Evolutionary conservation across 306 rosid species (phyloP), one percentile per base, ranked within the genome.

Genomic region (Lathyrus tuberosus): DNA sequence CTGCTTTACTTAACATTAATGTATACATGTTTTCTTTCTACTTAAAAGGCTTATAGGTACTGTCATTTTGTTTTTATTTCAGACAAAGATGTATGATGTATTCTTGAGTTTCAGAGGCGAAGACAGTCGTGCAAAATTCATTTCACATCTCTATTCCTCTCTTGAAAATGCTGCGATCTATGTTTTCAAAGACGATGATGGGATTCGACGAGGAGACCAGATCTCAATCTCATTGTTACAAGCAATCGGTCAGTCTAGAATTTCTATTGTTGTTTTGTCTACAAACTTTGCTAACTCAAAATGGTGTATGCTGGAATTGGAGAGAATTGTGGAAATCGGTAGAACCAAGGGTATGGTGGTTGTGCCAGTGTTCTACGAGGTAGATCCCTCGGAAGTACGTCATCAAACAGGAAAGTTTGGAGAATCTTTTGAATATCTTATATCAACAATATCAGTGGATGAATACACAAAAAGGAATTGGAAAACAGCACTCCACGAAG

Each of bases 91-190:
- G 0, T 62, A 62, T 2, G 35, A 62, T 6, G 68, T 62, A 11
- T 62, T 62, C 68, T 18, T 62, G 33, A 62, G 51, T 20, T 62
- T 20, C 6, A 38, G 35, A 40, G 51, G 61, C 9, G 3, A 54
- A 22, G 61, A 20, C 1, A 0, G 3, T 24, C 52, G 18, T 2
- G 52, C 1, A 0, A 46, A 2, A 5, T n/a, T 46, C 20, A 6
- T 6, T n/a, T 46, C 52, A 46, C 52, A 46, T 46, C n/a, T n/a
- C n/a, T n/a, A n/a, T n/a, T n/a, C n/a, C n/a, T n/a, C n/a, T n/a
- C n/a, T n/a, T n/a, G n/a, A n/a, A n/a, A n/a, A n/a, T n/a, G n/a
- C n/a, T n/a, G n/a, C n/a, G n/a, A n/a, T n/a, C n/a, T n/a, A n/a
- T n/a, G n/a, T n/a, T n/a, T n/a, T n/a, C n/a, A n/a, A n/a, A n/a